A percentile compares a stretch with the other conserved stretches of the same genome.
These are phyloP conservation scores for Betula pendula DNA, from an alignment of 306 rosid species.

Conservation along the genomic window DNA sequence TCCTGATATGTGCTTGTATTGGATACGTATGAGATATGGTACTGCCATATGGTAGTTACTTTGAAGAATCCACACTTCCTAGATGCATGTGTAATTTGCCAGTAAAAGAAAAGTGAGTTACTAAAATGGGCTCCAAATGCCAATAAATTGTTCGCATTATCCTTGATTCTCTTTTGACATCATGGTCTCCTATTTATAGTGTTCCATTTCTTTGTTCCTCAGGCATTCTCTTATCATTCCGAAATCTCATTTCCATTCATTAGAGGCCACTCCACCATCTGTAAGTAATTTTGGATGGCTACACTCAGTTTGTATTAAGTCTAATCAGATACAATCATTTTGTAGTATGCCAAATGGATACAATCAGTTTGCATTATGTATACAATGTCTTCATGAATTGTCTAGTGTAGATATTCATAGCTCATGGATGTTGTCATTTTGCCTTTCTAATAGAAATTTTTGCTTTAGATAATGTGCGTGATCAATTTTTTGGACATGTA, in stretches of 20 bases:
- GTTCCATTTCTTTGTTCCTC: slow-evolving; percentile 26
- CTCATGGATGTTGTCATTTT: background rate
- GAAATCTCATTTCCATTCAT: slow-evolving; percentile 77
- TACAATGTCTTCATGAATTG: background rate
- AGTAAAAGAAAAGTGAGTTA: background rate
- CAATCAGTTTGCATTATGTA: background rate
- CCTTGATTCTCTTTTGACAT: background rate
- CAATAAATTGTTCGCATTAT: background rate
- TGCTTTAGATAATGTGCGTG: background rate
- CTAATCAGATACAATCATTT: background rate
- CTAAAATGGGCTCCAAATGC: background rate
- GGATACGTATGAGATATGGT: background rate
- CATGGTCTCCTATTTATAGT: background rate
- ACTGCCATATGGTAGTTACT: background rate
- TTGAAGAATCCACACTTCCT: background rate
- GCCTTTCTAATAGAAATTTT: background rate
- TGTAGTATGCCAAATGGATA: background rate
- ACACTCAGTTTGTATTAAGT: slow-evolving; percentile 22
- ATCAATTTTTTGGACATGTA: background rate
- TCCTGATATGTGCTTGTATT: background rate
- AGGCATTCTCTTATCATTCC: slow-evolving; percentile 98
- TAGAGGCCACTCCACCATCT: slow-evolving; percentile 84
- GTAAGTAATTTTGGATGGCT: slow-evolving; percentile 56
- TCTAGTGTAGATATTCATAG: background rate
- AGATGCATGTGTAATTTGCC: background rate